Evolutionary conservation across 2,329 filamentous ascomycete genomes (phyloP), one percentile per base, ranked within the genome.

Genomic region (Neonectria faginata): DNA sequence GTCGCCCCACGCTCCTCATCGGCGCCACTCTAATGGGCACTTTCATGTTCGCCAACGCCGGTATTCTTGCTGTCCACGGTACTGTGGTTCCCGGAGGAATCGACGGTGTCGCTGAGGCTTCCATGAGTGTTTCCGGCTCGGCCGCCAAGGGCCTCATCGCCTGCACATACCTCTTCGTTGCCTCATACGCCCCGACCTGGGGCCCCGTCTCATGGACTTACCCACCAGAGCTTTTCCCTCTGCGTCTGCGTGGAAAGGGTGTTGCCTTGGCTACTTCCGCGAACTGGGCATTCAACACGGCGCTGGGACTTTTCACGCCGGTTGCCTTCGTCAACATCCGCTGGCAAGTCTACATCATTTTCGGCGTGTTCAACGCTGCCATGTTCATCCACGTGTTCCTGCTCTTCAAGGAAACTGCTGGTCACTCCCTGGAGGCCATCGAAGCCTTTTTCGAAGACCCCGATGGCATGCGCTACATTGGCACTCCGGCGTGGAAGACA

Each of bases 1-100:
- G 92, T 67, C 89, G 90, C 50, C 86, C 88, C 60, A 82, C 91
- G 8, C 84, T 92, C 63, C 87, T 92, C 53, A 78, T 84, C n/a
- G 90, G 90, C 62, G 87, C 83, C 39, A 79, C 90, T 20, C 87
- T 89, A 25, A 92, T 92, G 90, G 86, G 82, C 4, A 71, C 85
- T 1, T 91, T 83, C 67, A 86, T 88, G 73, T 87, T 84, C 41
- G 77, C 84, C 54, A 86, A 87, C 22, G 86, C 83, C 2, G 86
- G 80, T 7, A 78, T 87, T 11, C 82, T 88, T 67, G 84, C 82
- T 6, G 77, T 74, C 2, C 79, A 85, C 59, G 85, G 84, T 20
- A 68, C 72, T 5, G 69, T 77, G 12, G 76, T 82, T 0, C 81
- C 83, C 0, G 77, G 79, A 2, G 79, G 79, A 6, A 81, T 87